A percentile compares a stretch with the other conserved stretches of the same genome.
Conservation (phyloP, 2,329 filamentous ascomycete genomes). For the Talaromyces atroroseus region DNA sequence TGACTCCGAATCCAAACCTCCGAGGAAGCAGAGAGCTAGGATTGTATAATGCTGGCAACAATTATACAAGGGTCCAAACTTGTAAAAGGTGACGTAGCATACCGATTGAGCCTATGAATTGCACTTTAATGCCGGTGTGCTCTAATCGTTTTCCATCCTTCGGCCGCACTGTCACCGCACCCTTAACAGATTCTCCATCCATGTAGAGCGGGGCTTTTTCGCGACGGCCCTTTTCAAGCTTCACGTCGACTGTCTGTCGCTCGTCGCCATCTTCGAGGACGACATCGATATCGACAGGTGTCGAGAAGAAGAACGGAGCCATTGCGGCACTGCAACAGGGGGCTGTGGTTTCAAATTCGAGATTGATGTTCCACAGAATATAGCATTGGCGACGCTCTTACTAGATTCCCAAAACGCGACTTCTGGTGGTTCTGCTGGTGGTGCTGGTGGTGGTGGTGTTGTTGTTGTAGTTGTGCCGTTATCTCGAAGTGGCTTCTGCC, state of each 20-base stretch:
- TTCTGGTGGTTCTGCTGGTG: slow-evolving; percentile 1
- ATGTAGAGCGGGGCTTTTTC: slow-evolving; percentile 97
- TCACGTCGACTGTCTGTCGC: slow-evolving; percentile 91
- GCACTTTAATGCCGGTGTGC: slow-evolving; percentile 98
- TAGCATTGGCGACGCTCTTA: background rate
- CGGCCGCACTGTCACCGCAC: slow-evolving; percentile 85
- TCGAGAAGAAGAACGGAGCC: slow-evolving; percentile 99
- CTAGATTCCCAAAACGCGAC: background rate
- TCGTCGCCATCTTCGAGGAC: slow-evolving; percentile 94
- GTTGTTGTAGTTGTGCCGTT: background rate
- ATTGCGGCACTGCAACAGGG: slow-evolving; percentile 44
- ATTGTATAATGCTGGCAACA: background rate
- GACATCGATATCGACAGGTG: slow-evolving; percentile 97
- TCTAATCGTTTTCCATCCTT: slow-evolving; percentile 98
- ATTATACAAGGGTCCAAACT: background rate
- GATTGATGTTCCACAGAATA: background rate
- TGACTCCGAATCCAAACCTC: background rate
- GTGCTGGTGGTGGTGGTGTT: background rate
- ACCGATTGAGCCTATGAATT: slow-evolving; percentile 99
- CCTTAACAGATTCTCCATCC: slow-evolving; percentile 97
- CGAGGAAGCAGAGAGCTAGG: background rate
- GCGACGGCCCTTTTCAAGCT: slow-evolving; percentile 94
- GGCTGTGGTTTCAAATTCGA: background rate
- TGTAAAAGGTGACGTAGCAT: slow-evolving; percentile 20
- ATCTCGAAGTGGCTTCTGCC: slow-evolving; percentile 2